Base-by-base conservation (phyloP, 2,329 filamentous ascomycete genomes). In the Xenosphaeropsis pyriputrescens region DNA sequence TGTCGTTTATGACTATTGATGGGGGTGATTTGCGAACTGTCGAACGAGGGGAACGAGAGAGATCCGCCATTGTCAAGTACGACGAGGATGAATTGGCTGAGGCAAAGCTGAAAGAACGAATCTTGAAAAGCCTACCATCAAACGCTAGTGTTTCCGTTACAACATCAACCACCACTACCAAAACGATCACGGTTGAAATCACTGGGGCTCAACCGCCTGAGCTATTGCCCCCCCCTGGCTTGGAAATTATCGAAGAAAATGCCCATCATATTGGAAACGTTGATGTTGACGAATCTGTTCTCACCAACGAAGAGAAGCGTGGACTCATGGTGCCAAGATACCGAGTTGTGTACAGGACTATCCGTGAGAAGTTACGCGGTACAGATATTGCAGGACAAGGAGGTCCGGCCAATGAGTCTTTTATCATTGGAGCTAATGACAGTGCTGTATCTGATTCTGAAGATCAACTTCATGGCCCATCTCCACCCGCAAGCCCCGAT, bases 181-280 rank as follows among this genome's bases (percentile, higher is more conserved):
- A 77, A 43, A 78, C 64, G 12, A 74, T 79, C 46, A 77, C 75
- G 0, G 72, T 79, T 2, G 72, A 79, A 38, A 66, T 80, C 29
- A 65, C 65, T 12, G 71, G 72, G 1, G 59, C 65, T 4, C 58
- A 64, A 15, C 59, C 65, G 5, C 60, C 69, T 2, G 60, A 66
- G 1, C 55, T 79, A 2, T 59, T 67, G 2, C 68, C 71, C 2
- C 67, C 73, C 0, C 68, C 71, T 0, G 72, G 73, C 0, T 64
- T 75, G 8, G 71, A 77, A 47, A 59, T 79, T 7, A 56, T 79
- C 13, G 69, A 75, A 44, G 63, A 70, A 41, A 62, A 51, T 44
- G 41, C 46, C 16, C 45, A 51, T 17, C 45, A 49, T 34, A 32
- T 39, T 11, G 41, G 39, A 17, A 19, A 42, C 26, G 17, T 39